Conservation (phyloP, 371 early-diverging fungal species). For the Actinomortierella wolfii region DNA sequence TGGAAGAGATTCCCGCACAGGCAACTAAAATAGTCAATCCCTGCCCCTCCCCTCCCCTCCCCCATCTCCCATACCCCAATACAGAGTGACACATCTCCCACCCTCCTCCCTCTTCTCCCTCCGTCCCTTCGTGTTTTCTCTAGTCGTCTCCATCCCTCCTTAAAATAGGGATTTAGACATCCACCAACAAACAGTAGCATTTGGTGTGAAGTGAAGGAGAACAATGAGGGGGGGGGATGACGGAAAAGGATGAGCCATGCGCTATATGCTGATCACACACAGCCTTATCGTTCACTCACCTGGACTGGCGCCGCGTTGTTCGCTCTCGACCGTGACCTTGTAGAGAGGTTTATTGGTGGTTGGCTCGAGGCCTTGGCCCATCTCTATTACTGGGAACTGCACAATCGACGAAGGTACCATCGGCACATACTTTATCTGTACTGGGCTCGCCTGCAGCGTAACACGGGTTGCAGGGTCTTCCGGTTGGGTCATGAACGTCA, state of each 20-base stretch:
- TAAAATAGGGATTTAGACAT: not conserved
- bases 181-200: too few relatives aligned
- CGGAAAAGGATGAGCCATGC: not conserved
- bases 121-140: conserved; percentile 4
- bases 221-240: not conserved
- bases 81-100: conserved; percentile 1
- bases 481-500: conserved; percentile 14
- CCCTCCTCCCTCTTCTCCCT: conserved; percentile 4
- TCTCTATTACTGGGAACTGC: conserved; percentile 25
- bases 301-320: conserved; percentile 40
- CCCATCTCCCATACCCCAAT: not conserved
- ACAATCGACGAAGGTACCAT: conserved; percentile 17
- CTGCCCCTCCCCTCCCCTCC: not conserved
- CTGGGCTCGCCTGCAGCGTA: conserved; percentile 9
- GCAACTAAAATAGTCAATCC: not conserved
- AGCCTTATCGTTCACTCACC: conserved; percentile 12
- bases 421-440: conserved; percentile 21
- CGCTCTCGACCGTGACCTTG: conserved; percentile 27
- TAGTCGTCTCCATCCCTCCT: not conserved
- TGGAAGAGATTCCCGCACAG: too few relatives aligned
- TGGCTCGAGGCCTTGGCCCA: not conserved
- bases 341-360: conserved; percentile 8
- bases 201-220: conserved; percentile 15
- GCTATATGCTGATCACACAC: not conserved
- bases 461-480: conserved; percentile 13